These are phyloP conservation scores for Lomentospora prolificans DNA, from an alignment of 2,329 filamentous ascomycete species.

Conservation along the genomic window DNA sequence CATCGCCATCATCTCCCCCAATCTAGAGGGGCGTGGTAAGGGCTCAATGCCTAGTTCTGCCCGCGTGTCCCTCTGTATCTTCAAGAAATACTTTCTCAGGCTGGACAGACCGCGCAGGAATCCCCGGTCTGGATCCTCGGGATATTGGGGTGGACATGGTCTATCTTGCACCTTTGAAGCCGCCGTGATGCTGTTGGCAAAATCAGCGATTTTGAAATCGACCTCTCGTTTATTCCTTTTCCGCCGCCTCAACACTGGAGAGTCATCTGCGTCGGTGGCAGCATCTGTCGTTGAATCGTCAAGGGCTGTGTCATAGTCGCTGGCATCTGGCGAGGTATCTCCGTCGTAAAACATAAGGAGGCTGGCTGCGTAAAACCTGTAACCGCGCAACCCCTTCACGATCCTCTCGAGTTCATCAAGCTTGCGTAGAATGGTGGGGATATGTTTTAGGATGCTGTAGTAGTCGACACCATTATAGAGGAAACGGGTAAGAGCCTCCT, in stretches of 20 bases:
- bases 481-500: constrained; percentile 78
- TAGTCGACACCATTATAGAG: constrained; percentile 82
- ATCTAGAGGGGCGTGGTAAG: constrained; percentile 16
- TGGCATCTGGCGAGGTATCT: constrained; percentile 42
- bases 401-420: constrained; percentile 75
- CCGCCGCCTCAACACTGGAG: constrained; percentile 26
- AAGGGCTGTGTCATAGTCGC: constrained; percentile 39
- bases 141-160: constrained; percentile 72
- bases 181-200: constrained; percentile 92
- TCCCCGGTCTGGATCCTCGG: constrained; percentile 72
- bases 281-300: constrained; percentile 50
- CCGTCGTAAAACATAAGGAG: constrained; percentile 94
- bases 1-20: constrained; percentile 16
- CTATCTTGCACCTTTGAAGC: constrained; percentile 58
- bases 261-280: constrained; percentile 48
- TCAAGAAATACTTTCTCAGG: constrained; percentile 73
- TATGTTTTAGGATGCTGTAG: constrained; percentile 71
- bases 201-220: constrained; percentile 95
- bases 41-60: constrained; percentile 37
- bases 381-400: constrained; percentile 68
- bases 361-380: constrained; percentile 92
- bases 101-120: constrained; percentile 79
- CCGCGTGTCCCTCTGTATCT: constrained; percentile 71
- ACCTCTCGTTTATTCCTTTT: constrained; percentile 51
- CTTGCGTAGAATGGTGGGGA: constrained; percentile 79